Base-by-base conservation (phyloP, 83 land plant species). In the Isoetes engelmannii region DNA sequence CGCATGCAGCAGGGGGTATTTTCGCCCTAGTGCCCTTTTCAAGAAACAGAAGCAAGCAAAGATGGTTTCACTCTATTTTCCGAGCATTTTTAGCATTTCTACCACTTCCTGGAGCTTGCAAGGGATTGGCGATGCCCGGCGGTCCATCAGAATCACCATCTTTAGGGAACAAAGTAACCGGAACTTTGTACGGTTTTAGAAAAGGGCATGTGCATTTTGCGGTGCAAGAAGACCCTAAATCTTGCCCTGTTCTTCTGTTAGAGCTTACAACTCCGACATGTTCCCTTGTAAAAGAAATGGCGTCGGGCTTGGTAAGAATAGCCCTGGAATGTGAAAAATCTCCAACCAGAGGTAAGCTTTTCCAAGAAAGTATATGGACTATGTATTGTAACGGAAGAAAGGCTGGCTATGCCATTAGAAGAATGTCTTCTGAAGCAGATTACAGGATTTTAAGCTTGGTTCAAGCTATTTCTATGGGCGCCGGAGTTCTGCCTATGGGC, bases 391-490 rank as follows among this genome's bases (percentile, higher is more conserved):
- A 69, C 21, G 72, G 72, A 3, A 47, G 72, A 47, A 69, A 69
- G 45, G 58, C 61, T 37, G 72, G 72, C 37, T 69, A 69, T 45
- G 72, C 72, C 8, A 18, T 49, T 21, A 46, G 67, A 42, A 12
- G 72, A 7, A 48, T 48, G 19, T 69, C 48, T 48, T 45, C 72
- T 10, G 72, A 69, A 47, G 45, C 58, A 28, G 72, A 72, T 46
- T 63, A 63, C n/a, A 61, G 45, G 63, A 69, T 69, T 48, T 63
- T 69, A 9, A 69, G 63, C 6, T 37, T 69, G 9, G 72, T 69
- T 61, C 72, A 69, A 60, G 72, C 72, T 9, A 62, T 69, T 20
- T 69, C 72, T 18, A 69, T 69, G 72, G 72, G 72, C 18, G 72
- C 72, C 4, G 72, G 72, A 21, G 72, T 69, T 21, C 28, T 69